Evolutionary conservation across 2,329 filamentous ascomycete genomes (phyloP).

Genomic region (Rutstroemia sp.): DNA sequence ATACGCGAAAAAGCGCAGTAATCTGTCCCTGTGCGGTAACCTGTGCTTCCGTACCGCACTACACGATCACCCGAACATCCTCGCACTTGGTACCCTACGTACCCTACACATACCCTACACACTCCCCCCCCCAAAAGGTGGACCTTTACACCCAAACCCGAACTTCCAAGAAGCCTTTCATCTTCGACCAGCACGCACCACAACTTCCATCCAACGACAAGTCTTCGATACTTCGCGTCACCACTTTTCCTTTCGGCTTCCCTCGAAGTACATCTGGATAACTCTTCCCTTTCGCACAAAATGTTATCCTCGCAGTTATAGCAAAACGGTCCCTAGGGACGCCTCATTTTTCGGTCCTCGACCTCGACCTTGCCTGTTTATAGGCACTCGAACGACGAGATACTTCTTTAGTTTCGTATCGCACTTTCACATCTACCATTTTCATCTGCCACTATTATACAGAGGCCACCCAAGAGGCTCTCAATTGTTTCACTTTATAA

Average conservation of each 20-base stretch:
- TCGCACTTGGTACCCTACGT: no score
- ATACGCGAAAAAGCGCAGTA: no score
- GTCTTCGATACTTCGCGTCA: background rate
- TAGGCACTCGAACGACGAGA: slow-evolving; percentile 13
- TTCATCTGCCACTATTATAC: background rate
- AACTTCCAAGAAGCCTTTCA: background rate
- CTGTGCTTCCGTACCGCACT: no score
- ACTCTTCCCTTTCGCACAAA: slow-evolving; percentile 11
- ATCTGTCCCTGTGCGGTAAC: no score
- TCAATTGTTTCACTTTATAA: slow-evolving; percentile 3
- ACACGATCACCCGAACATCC: no score
- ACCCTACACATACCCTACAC: no score
- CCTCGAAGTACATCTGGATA: slow-evolving; percentile 16
- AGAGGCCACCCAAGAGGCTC: background rate
- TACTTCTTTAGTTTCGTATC: slow-evolving; percentile 1
- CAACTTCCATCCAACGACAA: background rate
- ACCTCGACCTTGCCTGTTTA: slow-evolving; percentile 6
- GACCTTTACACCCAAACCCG: background rate
- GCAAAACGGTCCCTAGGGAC: slow-evolving; percentile 40
- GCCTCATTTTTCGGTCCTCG: slow-evolving; percentile 24
- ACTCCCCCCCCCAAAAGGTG: background rate
- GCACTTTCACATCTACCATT: background rate
- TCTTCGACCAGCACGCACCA: background rate
- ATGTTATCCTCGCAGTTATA: slow-evolving; percentile 32
- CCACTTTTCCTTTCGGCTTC: slow-evolving; percentile 3